A percentile compares a stretch with the other conserved stretches of the same genome.
These are phyloP conservation scores for Rhytidiadelphus loreus DNA, from an alignment of 225 moss, liverwort and hornwort species.

Conservation along the genomic window DNA sequence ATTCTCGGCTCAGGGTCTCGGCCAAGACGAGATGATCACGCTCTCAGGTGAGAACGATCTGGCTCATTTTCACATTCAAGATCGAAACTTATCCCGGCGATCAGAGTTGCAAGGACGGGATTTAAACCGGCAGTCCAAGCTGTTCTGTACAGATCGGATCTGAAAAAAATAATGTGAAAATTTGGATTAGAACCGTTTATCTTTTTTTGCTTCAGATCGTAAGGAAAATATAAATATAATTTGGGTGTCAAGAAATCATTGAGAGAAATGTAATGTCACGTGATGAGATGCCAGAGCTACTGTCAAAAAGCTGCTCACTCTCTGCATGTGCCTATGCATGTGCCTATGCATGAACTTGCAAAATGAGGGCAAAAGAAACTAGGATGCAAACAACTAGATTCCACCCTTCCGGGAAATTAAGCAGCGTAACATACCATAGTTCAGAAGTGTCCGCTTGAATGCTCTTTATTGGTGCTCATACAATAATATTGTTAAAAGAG, in stretches of 20 bases:
- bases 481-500: not conserved
- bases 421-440: too few species aligned
- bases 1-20: slow-evolving; percentile 23
- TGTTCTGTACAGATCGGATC: not conserved
- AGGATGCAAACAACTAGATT: not conserved
- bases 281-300: not conserved
- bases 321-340: not conserved
- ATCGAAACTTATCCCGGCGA: not conserved
- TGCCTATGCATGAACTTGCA: not conserved
- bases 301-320: not conserved
- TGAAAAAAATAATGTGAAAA: not conserved
- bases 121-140: not conserved
- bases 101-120: not conserved
- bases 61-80: not conserved
- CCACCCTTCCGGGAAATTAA: not conserved
- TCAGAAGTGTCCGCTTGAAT: not conserved
- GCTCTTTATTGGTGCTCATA: not conserved
- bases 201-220: too few species aligned
- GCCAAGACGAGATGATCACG: slow-evolving; percentile 53
- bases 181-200: not conserved
- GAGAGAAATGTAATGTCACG: not conserved
- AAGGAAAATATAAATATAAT: not conserved
- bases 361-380: not conserved
- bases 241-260: not conserved
- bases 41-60: slow-evolving; percentile 17